Evolutionary conservation across 371 early-diverging fungal species (phyloP), one percentile per base, ranked within the genome.

Genomic region (Lichtheimia corymbifera): DNA sequence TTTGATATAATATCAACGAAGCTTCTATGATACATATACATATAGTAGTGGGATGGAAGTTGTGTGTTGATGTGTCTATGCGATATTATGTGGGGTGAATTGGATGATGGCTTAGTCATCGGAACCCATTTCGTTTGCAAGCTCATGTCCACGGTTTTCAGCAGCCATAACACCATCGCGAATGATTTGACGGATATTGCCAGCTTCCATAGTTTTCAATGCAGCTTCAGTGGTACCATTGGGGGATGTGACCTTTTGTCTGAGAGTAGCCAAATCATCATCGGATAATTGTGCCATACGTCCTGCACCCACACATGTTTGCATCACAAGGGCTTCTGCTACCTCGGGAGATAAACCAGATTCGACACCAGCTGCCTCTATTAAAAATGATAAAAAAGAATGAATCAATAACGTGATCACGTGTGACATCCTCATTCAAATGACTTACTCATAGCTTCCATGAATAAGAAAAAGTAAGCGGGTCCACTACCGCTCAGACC

Each of bases 191-290:
- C 87, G 72, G 51, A 89, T 74, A 17, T 84, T 78, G 24, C 72
- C 81, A 0, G 79, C 83, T 68, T 93, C 89, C 74, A 94, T 79
- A 2, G 82, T 70, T 60, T 90, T 84, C 67, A 97, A 83, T 20
- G 92, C 97, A 0, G 96, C 96, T 56, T 94, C 89, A 14, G 97
- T 97, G 18, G 97, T 95, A 13, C 97, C 97, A 28, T 94, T 93
- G 20, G 97, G 97, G 28, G 91, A 90, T 1, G 97, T 97, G 35
- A 97, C 97, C 68, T 92, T 91, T 44, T 80, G 67, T 22, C 97
- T 83, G 47, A 97, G 76, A 41, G 90, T 88, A 51, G 89, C 86
- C 22, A 92, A 82, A 65, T 89, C 88, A 62, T 92, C 90, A 11
- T 81, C 76, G 51, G 87, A 82, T 28, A 73, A 68, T 28, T 89